phyloP scores from a whole-genome alignment of 1,139 yeast species.

The Debaryomyces udenii region DNA sequence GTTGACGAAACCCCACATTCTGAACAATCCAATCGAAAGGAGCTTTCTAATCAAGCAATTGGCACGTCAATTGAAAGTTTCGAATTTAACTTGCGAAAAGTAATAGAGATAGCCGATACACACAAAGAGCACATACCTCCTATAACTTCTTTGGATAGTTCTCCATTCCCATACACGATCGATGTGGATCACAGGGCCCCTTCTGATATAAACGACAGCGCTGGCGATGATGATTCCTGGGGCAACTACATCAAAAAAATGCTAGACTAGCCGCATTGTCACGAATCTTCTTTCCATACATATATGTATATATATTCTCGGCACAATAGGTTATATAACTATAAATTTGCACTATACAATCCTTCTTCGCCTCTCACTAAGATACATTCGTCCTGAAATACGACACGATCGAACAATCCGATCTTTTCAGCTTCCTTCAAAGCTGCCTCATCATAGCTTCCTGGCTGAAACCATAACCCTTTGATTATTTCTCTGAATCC shows the following conservation, averaged over 20 bases:
- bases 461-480: constrained; percentile 85
- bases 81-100: constrained; percentile 45
- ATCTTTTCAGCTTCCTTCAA: constrained; percentile 42
- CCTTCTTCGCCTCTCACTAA: constrained; percentile 68
- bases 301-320: neutral
- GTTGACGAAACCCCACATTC: neutral
- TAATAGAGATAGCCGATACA: constrained; percentile 54
- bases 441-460: constrained; percentile 63
- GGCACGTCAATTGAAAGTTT: constrained; percentile 39
- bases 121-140: constrained; percentile 75
- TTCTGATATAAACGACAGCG: constrained; percentile 14
- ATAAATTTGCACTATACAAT: constrained; percentile 38
- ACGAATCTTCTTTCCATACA: neutral
- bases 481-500: constrained; percentile 42
- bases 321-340: constrained; percentile 5
- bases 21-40: neutral
- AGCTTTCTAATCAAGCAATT: constrained; percentile 17
- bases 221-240: constrained; percentile 41
- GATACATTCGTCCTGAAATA: constrained; percentile 69
- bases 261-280: constrained; percentile 28
- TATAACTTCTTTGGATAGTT: constrained; percentile 63
- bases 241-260: constrained; percentile 54
- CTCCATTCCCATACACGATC: constrained; percentile 67
- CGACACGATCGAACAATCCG: constrained; percentile 47
- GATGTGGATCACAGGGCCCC: constrained; percentile 25